Evolutionary conservation across 1,139 yeast genomes (phyloP).

Genomic region (Saccharomyces hybrid): DNA sequence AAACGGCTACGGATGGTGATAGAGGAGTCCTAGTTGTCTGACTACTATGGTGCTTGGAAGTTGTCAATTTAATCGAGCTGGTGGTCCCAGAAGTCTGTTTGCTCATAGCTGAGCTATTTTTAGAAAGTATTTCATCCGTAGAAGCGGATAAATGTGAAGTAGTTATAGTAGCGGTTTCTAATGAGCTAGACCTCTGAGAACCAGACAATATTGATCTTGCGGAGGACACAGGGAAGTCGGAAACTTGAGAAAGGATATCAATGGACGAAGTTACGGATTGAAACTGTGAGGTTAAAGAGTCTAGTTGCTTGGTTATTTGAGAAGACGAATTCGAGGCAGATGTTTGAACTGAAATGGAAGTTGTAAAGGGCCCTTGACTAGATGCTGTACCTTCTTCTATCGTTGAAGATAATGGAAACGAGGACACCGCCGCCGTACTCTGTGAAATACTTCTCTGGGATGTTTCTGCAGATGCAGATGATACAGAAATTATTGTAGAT

Average conservation of each 20-base stretch:
- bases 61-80: neutral
- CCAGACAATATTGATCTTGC: neutral
- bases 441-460: neutral
- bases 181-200: neutral
- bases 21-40: neutral
- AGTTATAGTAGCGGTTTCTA: neutral
- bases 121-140: neutral
- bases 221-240: neutral
- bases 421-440: neutral
- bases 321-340: neutral
- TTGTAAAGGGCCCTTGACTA: neutral
- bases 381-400: neutral
- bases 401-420: slow-evolving; percentile 14
- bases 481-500: slow-evolving; percentile 3
- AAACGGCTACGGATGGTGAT: neutral
- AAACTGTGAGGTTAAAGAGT: neutral
- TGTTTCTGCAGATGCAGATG: slow-evolving; percentile 1
- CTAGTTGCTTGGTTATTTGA: neutral
- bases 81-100: neutral
- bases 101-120: neutral
- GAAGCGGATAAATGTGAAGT: neutral
- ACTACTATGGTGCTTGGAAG: neutral
- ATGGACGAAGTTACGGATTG: neutral
- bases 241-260: neutral
- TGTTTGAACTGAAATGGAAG: neutral